Conservation (phyloP, 768 basidiomycete genomes). For the Suillus ampliporus region DNA sequence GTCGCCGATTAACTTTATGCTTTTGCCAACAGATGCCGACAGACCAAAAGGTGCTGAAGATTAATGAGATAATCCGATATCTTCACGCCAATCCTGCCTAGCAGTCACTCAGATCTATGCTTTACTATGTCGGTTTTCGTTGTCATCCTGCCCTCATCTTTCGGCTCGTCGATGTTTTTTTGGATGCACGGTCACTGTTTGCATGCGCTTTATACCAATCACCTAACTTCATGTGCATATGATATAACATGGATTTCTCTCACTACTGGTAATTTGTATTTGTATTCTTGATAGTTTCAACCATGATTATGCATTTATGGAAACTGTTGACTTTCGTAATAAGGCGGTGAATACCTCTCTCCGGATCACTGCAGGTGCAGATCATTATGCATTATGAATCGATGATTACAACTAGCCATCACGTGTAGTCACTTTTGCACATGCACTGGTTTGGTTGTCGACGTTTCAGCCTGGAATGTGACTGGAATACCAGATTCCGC, state of each 20-base stretch:
- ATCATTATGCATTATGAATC: not conserved
- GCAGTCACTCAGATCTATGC: not conserved
- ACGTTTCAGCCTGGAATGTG: not conserved
- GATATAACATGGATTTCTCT: conserved; percentile 2
- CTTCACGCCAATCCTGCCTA: conserved; percentile 33
- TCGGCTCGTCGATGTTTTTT: not conserved
- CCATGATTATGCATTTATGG: not conserved
- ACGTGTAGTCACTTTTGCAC: not conserved
- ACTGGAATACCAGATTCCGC: not conserved
- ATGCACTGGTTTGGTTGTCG: not conserved
- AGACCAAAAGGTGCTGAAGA: conserved; percentile 56
- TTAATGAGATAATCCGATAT: conserved; percentile 52
- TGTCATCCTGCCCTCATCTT: too few species aligned
- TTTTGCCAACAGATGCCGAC: conserved; percentile 54
- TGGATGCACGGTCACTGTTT: not conserved
- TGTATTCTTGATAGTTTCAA: not conserved
- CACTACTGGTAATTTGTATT: conserved; percentile 3
- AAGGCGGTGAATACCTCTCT: not conserved
- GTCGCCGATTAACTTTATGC: not conserved
- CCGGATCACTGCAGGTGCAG: not conserved
- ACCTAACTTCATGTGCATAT: not conserved
- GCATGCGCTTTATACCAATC: not conserved
- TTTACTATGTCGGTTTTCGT: not conserved
- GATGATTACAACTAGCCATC: not conserved
- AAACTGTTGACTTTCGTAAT: not conserved